These are phyloP conservation scores for Nakaseomyces uthaithaninus DNA, from an alignment of 1,139 yeast species.

Conservation along the genomic window DNA sequence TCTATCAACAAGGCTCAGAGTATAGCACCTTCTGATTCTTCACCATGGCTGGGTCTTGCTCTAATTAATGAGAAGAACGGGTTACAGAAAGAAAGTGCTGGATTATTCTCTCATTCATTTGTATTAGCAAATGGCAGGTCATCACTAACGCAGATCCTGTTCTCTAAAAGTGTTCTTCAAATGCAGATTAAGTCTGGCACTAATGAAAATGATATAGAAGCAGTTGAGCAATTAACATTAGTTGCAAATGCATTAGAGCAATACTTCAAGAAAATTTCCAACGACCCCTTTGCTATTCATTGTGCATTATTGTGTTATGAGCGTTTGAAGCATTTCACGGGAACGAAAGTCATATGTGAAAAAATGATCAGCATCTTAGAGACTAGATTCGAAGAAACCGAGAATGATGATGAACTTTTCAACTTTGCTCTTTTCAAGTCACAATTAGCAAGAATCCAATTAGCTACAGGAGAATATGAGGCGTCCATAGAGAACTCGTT, in stretches of 20 bases:
- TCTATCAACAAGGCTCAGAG: slow-evolving; percentile 72
- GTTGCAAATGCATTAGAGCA: slow-evolving; percentile 68
- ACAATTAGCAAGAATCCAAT: slow-evolving; percentile 59
- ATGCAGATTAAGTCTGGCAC: slow-evolving; percentile 37
- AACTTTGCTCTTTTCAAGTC: slow-evolving; percentile 55
- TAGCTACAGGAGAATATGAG: slow-evolving; percentile 51
- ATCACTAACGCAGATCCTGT: slow-evolving; percentile 63
- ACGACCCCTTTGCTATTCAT: slow-evolving; percentile 53
- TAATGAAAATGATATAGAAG: slow-evolving; percentile 47
- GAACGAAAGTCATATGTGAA: slow-evolving; percentile 44
- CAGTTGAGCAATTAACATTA: slow-evolving; percentile 56
- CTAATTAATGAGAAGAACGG: slow-evolving; percentile 56
- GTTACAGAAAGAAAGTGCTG: slow-evolving; percentile 42
- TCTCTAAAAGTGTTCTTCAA: slow-evolving; percentile 49
- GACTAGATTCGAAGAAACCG: slow-evolving; percentile 47
- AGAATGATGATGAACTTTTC: slow-evolving; percentile 40
- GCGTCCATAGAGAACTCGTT: slow-evolving; percentile 56
- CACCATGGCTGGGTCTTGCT: slow-evolving; percentile 89
- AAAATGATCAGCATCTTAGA: slow-evolving; percentile 48
- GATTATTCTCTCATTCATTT: slow-evolving; percentile 68
- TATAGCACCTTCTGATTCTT: slow-evolving; percentile 65
- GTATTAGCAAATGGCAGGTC: slow-evolving; percentile 66
- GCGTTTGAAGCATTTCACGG: slow-evolving; percentile 53
- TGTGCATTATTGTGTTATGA: slow-evolving; percentile 58
- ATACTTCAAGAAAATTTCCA: slow-evolving; percentile 60